Percentiles rank a stretch among this genome's conserved stretches.
phyloP scores from a whole-genome alignment of 2,329 filamentous ascomycete species.

The Hirsutella thompsonii region DNA sequence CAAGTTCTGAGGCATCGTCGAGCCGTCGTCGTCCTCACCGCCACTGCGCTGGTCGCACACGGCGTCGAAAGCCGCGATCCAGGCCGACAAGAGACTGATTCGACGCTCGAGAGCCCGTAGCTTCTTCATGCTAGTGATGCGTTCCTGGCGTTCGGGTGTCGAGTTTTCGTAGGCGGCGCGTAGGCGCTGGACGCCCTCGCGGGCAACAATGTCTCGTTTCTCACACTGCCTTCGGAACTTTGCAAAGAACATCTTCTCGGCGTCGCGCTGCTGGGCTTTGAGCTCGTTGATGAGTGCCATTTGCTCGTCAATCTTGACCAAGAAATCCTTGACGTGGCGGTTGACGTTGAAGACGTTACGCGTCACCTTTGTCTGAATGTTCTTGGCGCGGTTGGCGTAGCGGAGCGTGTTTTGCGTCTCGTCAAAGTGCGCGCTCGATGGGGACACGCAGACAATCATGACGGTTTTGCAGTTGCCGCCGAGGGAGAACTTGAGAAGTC shows the following conservation, averaged over 20 bases:
- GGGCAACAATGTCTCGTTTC: slow-evolving; percentile 63
- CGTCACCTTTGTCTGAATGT: slow-evolving; percentile 99
- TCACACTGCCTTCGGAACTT: slow-evolving; percentile 88
- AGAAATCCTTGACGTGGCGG: slow-evolving; percentile 95
- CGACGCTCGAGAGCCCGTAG: slow-evolving; percentile 72
- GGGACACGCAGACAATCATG: slow-evolving; percentile 98
- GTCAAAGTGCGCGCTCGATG: slow-evolving; percentile 92
- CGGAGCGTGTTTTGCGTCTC: slow-evolving; percentile 96
- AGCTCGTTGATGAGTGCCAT: slow-evolving; percentile 95
- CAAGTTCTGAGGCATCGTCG: slow-evolving; percentile 55
- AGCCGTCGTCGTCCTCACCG: slow-evolving; percentile 40
- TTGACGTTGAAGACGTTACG: slow-evolving; percentile 98
- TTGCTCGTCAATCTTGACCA: slow-evolving; percentile 98
- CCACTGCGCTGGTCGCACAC: slow-evolving; percentile 53
- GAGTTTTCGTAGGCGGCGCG: slow-evolving; percentile 77
- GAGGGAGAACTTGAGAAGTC: slow-evolving; percentile 89
- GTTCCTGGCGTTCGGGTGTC: slow-evolving; percentile 63
- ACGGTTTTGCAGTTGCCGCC: slow-evolving; percentile 98
- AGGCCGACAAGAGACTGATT: slow-evolving; percentile 75
- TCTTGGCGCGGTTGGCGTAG: slow-evolving; percentile 96
- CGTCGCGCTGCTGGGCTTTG: slow-evolving; percentile 83
- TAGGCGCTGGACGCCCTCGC: slow-evolving; percentile 70
- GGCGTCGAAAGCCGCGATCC: slow-evolving; percentile 83
- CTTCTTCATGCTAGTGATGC: slow-evolving; percentile 67
- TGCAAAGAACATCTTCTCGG: slow-evolving; percentile 65